Evolutionary conservation across 345 rosid species (phyloP).

Genomic region (Cardamine resedifolia): DNA sequence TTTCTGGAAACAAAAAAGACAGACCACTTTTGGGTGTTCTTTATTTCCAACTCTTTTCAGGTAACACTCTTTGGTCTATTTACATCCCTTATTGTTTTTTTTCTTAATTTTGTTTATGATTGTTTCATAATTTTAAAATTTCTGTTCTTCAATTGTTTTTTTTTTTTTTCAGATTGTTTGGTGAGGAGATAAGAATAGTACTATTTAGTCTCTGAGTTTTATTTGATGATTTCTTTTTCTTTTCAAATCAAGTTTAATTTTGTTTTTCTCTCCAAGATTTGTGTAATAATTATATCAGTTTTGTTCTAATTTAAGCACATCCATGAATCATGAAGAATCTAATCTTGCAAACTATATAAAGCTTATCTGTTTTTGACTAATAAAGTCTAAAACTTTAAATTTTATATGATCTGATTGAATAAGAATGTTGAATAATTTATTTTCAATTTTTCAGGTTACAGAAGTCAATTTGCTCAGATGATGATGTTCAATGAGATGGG

Average conservation of each 20-base stretch:
- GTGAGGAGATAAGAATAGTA: not conserved
- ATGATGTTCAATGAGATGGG: constrained; percentile 63
- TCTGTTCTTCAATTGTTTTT: not conserved
- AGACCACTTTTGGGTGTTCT: constrained; percentile 15
- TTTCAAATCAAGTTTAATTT: constrained; percentile 6
- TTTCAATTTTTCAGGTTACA: not conserved
- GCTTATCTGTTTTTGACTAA: not conserved
- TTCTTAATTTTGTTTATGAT: not conserved
- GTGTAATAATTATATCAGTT: not conserved
- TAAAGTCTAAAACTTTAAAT: not conserved
- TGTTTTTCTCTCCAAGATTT: not conserved
- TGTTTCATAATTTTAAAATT: not conserved
- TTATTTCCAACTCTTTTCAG: constrained; percentile 22
- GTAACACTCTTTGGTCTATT: constrained; percentile 12
- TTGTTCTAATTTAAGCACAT: not conserved
- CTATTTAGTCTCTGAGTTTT: not conserved
- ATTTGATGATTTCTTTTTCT: not conserved
- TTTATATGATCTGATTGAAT: not conserved
- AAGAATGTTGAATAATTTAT: not conserved
- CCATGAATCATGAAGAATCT: not conserved
- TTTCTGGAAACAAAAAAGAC: constrained; percentile 10
- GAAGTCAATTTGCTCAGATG: constrained; percentile 7
- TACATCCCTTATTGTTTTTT: constrained; percentile 8
- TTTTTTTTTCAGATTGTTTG: not conserved
- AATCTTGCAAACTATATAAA: not conserved